These are phyloP conservation scores for Neobulgaria alba DNA, from an alignment of 2,329 filamentous ascomycete species.

Conservation along the genomic window DNA sequence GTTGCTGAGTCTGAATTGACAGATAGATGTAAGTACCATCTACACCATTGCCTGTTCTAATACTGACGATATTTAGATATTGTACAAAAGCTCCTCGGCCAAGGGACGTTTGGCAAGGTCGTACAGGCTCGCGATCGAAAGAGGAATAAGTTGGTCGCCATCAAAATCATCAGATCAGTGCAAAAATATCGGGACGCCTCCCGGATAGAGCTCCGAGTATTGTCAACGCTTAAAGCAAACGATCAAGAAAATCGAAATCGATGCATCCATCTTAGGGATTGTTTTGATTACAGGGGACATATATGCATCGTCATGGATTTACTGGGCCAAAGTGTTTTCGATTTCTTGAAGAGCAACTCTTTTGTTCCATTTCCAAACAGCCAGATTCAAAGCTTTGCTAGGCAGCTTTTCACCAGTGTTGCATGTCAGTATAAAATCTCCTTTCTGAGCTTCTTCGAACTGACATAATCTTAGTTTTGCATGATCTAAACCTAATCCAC, in stretches of 20 bases:
- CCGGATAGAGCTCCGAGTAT: conserved; percentile 84
- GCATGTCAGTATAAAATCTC: conserved; percentile 63
- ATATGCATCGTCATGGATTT: conserved; percentile 78
- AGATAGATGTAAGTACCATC: conserved; percentile 65
- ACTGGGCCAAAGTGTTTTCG: conserved; percentile 92
- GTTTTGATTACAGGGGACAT: conserved; percentile 94
- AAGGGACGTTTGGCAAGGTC: conserved; percentile 97
- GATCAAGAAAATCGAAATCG: conserved; percentile 88
- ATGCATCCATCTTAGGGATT: conserved; percentile 93
- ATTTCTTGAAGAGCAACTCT: conserved; percentile 90
- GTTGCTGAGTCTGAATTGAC: conserved; percentile 79
- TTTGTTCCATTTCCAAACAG: conserved; percentile 98
- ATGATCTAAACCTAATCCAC: conserved; percentile 95
- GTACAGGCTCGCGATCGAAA: conserved; percentile 82
- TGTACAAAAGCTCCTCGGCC: conserved; percentile 81
- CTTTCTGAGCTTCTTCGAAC: conserved; percentile 2
- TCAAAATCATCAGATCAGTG: conserved; percentile 97
- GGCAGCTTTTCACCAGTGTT: conserved; percentile 95
- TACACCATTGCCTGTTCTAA: not conserved
- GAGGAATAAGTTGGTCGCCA: conserved; percentile 70
- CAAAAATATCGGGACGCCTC: conserved; percentile 97
- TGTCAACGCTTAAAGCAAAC: conserved; percentile 86
- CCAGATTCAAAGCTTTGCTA: conserved; percentile 94
- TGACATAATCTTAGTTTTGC: conserved; percentile 57
- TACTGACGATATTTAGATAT: conserved; percentile 51